Evolutionary conservation across 2,329 filamentous ascomycete species (phyloP).

Genomic region (Scleromitrula shiraiana): DNA sequence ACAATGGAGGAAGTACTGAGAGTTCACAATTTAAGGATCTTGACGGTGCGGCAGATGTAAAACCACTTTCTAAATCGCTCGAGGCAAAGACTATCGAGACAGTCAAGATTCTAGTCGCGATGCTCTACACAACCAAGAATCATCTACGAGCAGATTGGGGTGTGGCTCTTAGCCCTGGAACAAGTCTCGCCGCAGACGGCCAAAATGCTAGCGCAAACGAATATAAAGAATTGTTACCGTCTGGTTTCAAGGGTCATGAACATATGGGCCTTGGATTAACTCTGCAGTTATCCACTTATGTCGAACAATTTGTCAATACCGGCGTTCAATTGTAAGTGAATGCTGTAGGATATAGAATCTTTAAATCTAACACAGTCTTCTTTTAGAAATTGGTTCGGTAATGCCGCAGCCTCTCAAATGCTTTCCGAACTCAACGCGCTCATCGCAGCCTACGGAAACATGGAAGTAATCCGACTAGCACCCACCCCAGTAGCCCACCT

Average conservation of each 20-base stretch:
- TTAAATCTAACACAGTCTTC: neutral
- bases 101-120: slow-evolving; percentile 50
- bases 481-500: slow-evolving; percentile 57
- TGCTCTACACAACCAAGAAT: slow-evolving; percentile 57
- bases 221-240: slow-evolving; percentile 42
- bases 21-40: slow-evolving; percentile 9
- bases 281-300: slow-evolving; percentile 50
- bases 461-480: slow-evolving; percentile 59
- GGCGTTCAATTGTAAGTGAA: slow-evolving; percentile 35
- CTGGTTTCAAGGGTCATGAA: slow-evolving; percentile 44
- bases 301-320: slow-evolving; percentile 52
- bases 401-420: slow-evolving; percentile 50
- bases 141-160: slow-evolving; percentile 57
- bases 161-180: slow-evolving; percentile 30
- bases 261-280: slow-evolving; percentile 51
- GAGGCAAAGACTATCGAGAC: slow-evolving; percentile 46
- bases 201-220: slow-evolving; percentile 34
- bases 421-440: slow-evolving; percentile 48
- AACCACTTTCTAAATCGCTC: slow-evolving; percentile 16
- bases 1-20: slow-evolving; percentile 1
- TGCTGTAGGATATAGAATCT: neutral
- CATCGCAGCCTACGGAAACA: slow-evolving; percentile 50
- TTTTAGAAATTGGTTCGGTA: slow-evolving; percentile 47
- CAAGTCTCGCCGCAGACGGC: slow-evolving; percentile 26
- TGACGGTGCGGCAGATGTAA: neutral